Base-by-base conservation (phyloP, 2,329 filamentous ascomycete genomes). In the Dryadomyces quercus-mongolicae region DNA sequence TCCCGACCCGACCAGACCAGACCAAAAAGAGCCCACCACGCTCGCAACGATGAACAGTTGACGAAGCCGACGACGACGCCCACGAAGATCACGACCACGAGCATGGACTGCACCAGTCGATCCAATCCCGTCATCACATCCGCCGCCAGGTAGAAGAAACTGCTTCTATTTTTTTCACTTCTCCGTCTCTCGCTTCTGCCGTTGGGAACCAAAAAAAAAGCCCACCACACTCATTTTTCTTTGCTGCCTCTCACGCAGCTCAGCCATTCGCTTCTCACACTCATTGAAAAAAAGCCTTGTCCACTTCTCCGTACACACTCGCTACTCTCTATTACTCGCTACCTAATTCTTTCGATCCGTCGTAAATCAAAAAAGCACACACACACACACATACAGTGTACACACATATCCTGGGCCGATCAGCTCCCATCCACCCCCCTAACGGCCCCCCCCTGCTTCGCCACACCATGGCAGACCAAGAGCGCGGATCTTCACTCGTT, bases 401-500 rank as follows among this genome's bases (percentile, higher is more conserved):
- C 36, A 4, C 3, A 16, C 36, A 16, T 12, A 40, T 40, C 36
- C 36, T 40, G 36, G 36, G 36, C 36, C 36, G 36, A 40, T 40
- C 36, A 40, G 15, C 36, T 12, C 10, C 15, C 10, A 13, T 13
- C 36, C 10, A 40, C 36, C 36, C 36, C 25, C 25, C 25, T 31
- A 31, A 31, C 25, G 34, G 7, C 34, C 34, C 36, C 10, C 36
- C 36, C 36, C 36, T 40, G 60, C 59, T 61, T 68, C 70, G 66
- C 65, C 68, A 67, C 66, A 67, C 67, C 59, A 75, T 74, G 72
- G 70, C 69, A 65, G 69, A 71, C 66, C 66, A 68, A 64, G 65
- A 63, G 60, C 68, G 65, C 65, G 70, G 69, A 69, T 67, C 72
- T 71, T 72, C 72, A 73, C 71, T 74, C 68, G 62, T 70, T 72